Percentiles rank a stretch among this genome's conserved stretches.
Conservation (phyloP, 2,329 filamentous ascomycete species). For the Colletotrichum lentis region DNA sequence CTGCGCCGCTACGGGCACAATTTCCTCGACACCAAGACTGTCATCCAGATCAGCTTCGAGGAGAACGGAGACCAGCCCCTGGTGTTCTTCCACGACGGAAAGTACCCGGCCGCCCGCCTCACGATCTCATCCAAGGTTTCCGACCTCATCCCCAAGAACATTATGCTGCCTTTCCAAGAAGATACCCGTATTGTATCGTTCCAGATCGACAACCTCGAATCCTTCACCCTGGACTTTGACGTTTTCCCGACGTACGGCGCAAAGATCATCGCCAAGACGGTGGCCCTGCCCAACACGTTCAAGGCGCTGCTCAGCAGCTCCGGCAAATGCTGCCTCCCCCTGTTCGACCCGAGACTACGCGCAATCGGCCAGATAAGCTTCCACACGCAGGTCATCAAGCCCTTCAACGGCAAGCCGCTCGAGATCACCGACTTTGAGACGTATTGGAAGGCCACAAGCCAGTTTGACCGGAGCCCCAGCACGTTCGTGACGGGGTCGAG, state of each 20-base stretch:
- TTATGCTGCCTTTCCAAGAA: constrained; percentile 94
- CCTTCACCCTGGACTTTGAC: constrained; percentile 95
- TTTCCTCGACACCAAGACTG: constrained; percentile 96
- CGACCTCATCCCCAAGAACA: constrained; percentile 94
- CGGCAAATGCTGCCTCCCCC: constrained; percentile 81
- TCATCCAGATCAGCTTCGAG: constrained; percentile 91
- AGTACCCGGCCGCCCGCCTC: constrained; percentile 92
- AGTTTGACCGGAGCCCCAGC: constrained; percentile 83
- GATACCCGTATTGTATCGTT: constrained; percentile 94
- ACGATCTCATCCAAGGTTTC: constrained; percentile 97
- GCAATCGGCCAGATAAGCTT: constrained; percentile 95
- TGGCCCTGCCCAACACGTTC: constrained; percentile 89
- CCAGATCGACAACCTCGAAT: constrained; percentile 91
- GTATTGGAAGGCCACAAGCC: constrained; percentile 98
- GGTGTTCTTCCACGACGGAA: constrained; percentile 95
- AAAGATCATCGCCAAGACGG: constrained; percentile 95
- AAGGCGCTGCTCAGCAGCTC: constrained; percentile 77
- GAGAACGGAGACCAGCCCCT: constrained; percentile 78
- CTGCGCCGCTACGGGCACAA: constrained; percentile 95
- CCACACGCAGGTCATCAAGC: constrained; percentile 94
- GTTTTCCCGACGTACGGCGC: constrained; percentile 97
- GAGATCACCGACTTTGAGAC: constrained; percentile 99
- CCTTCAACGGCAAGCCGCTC: constrained; percentile 88
- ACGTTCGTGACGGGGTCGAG: constrained; percentile 94
- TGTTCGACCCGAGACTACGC: constrained; percentile 90